Evolutionary conservation across 1,284 basidiomycete species (phyloP), one percentile per base, ranked within the genome.

Genomic region (Ganoderma lucidum): DNA sequence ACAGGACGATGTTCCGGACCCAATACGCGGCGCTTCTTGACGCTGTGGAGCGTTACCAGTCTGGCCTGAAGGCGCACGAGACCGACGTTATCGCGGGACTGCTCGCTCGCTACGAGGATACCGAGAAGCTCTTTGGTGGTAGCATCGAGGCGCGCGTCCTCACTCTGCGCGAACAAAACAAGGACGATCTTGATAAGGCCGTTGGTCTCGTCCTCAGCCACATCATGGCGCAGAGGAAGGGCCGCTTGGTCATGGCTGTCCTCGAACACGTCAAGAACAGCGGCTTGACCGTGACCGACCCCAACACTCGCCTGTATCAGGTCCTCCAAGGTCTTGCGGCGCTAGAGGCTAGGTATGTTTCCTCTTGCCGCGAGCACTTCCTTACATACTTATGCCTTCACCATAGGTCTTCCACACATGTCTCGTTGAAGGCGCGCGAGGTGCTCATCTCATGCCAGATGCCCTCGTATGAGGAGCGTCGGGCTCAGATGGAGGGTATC

Each of bases 401-500:
- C 37, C 19, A 32, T 73, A 93, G 93, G 76, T 95, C 95, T 8
- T 96, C 96, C 14, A 93, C 91, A 56, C 87, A 92, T 75, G 96
- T 98, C 64, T 90, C 97, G 2, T 85, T 99, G 76, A 99, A 98
- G 83, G 97, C 98, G 62, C 94, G 98, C 64, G 98, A 99, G 83
- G 98, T 99, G 12, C 88, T 98, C 71, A 98, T 99, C 76, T 88
- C 95, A 42, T 96, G 96, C 64, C 95, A 97, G 80, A 93, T 99
- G 89, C 98, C 98, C 17, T 98, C 96, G 45, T 97, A 96, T 78
- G 96, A 97, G 78, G 98, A 99, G 80, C 94, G 98, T 72, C 85
- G 92, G 65, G 85, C 89, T 35, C 98, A 99, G 83, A 97, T 99
- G 93, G 97, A 98, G 84, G 86, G 90, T 39, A 94, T 99, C 67